Evolutionary conservation across 163 green algal genomes (phyloP), one percentile per base, ranked within the genome.

Genomic region (Coccomyxa subellipsoidea): DNA sequence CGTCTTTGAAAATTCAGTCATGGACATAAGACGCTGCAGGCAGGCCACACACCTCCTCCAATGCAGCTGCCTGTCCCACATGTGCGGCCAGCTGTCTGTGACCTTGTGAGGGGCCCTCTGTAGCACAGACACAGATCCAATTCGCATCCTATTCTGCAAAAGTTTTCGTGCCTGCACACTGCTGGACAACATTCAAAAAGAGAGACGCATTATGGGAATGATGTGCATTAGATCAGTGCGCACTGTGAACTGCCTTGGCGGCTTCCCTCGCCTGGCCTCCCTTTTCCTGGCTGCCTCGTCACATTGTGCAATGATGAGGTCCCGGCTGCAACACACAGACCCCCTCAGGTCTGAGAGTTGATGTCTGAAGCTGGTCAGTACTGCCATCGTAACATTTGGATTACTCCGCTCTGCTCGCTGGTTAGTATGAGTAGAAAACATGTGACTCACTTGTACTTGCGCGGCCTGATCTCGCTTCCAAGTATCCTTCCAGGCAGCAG

Each of bases 31-130:
- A n/a, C n/a, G n/a, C n/a, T n/a, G n/a, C n/a, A n/a, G n/a, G n/a
- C n/a, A n/a, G n/a, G n/a, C n/a, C n/a, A n/a, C n/a, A n/a, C 77
- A 86, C 70, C 87, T 78, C 81, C 86, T 88, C 85, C 85, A 86
- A 73, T 90, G 83, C 38, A 91, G 71, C 54, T 91, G 87, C 36
- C 36, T 66, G 79, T 84, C 37, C 82, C 87, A 90, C 87, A 87
- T 91, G 35, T 83, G 84, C 69, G 86, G 82, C 83, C 83, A 91
- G 25, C 83, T 82, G 84, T 87, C 38, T 38, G 31, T 80, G 2
- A 32, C 40, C 0, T 71, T 40, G 23, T 40, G n/a, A 29, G 76
- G 76, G 25, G 15, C 18, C 2, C 37, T 25, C 76, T 81, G 76
- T 38, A 40, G 18, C 8, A 25, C 70, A 77, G 27, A 77, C 66